Base-by-base conservation (phyloP, 176 grass and related monocot genomes). In the Triticum urartu region DNA sequence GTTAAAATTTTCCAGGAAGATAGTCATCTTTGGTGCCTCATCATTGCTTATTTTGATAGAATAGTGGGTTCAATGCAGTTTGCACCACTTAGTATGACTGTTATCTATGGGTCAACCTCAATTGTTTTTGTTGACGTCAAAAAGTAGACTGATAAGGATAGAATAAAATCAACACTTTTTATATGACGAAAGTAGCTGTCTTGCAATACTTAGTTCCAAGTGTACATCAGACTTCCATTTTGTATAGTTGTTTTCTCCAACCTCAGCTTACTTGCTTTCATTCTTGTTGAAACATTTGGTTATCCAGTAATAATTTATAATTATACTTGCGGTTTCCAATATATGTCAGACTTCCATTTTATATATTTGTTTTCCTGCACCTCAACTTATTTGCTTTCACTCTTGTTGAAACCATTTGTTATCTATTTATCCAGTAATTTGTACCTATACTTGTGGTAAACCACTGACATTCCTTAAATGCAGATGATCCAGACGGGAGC, bases 401-500 rank as follows among this genome's bases (percentile, higher is more conserved):
- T 21, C 47, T 86, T 62, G 4, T 30, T 89, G 9, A 76, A 68
- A 79, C 11, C 26, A 34, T 38, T 12, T 78, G 12, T 56, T 86
- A 9, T 74, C 10, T 87, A 45, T 64, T 54, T 54, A 54, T 54
- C 30, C 17, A 33, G 52, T 42, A 39, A 74, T 42, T 30, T 67
- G 66, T 61, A 13, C 14, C 62, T 33, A 42, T 32, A 75, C 22
- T 67, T 69, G 75, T 7, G 26, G 24, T 86, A 28, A 71, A 75
- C 21, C 47, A 9, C 15, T 67, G 68, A 43, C 9, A 74, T 81
- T 45, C 26, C n/a, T 38, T 84, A 28, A 38, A 84, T 77, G 91
- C 91, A 98, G 97, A 95, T 83, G 80, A 90, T 84, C 79, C 85
- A 1, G 59, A 90, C 42, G 87, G 70, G 86, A 98, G 90, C 72